Evolutionary conservation across 2,329 filamentous ascomycete genomes (phyloP).

Genomic region (Calcarisporium arbuscula): DNA sequence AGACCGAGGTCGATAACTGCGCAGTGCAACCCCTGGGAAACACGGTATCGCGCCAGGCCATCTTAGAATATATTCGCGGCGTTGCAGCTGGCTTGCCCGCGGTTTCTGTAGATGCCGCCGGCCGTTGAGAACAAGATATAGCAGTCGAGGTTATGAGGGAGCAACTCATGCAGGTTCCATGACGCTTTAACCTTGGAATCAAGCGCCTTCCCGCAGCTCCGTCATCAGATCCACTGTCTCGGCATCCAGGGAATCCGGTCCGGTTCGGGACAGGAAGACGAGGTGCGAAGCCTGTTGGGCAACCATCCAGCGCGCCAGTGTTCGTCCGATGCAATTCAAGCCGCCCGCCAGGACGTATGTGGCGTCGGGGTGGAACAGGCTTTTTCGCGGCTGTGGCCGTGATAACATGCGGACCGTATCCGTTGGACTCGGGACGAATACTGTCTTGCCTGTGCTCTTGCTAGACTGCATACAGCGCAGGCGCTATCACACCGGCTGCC

Average conservation of each 20-base stretch:
- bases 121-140: conserved; percentile 29
- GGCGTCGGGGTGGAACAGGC: conserved; percentile 7
- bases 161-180: conserved; percentile 25
- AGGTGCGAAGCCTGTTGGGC: conserved; percentile 20
- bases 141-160: conserved; percentile 28
- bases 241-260: conserved; percentile 8
- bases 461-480: conserved; percentile 14
- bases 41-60: conserved; percentile 12
- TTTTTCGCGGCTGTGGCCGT: conserved; percentile 1
- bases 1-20: conserved; percentile 4
- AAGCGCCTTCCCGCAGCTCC: conserved; percentile 11
- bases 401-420: no score
- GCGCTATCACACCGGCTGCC: conserved; percentile 18
- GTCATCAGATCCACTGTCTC: conserved; percentile 8
- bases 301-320: conserved; percentile 12
- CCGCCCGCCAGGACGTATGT: conserved; percentile 17
- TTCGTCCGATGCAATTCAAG: conserved; percentile 14
- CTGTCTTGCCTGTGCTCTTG: conserved; percentile 15
- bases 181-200: conserved; percentile 25
- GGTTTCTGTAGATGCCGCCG: conserved; percentile 23
- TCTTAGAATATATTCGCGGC: conserved; percentile 25
- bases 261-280: conserved; percentile 22
- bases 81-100: conserved; percentile 32
- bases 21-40: conserved; percentile 1
- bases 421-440: conserved; percentile 6